phyloP scores from a whole-genome alignment of 1,139 yeast genomes.

The Magnusiomyces paraingens region DNA sequence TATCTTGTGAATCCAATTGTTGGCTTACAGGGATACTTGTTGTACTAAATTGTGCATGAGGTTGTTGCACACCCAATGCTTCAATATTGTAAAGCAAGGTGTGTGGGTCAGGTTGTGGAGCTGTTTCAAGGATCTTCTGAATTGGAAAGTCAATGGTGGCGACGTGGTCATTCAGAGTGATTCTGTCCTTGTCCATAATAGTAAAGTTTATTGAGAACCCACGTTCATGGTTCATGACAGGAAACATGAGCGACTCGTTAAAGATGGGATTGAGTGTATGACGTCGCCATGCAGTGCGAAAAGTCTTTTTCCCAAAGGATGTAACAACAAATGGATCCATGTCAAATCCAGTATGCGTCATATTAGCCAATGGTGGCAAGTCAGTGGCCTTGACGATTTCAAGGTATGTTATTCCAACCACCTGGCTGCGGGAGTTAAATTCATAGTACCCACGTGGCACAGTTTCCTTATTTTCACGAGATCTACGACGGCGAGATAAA shows the following conservation, averaged over 20 bases:
- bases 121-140: slow-evolving; percentile 40
- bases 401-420: slow-evolving; percentile 66
- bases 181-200: slow-evolving; percentile 76
- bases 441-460: slow-evolving; percentile 24
- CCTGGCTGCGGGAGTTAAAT: slow-evolving; percentile 39
- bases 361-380: slow-evolving; percentile 32
- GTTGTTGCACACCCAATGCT: slow-evolving; percentile 8
- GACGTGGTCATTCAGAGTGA: slow-evolving; percentile 77
- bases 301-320: slow-evolving; percentile 83
- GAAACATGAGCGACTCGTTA: slow-evolving; percentile 75
- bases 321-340: slow-evolving; percentile 96
- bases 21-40: too few relatives aligned
- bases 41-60: neutral
- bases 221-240: slow-evolving; percentile 59
- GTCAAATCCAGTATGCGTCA: slow-evolving; percentile 68
- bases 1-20: neutral
- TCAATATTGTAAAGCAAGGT: slow-evolving; percentile 30
- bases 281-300: slow-evolving; percentile 76
- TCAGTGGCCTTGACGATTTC: slow-evolving; percentile 67
- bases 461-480: neutral
- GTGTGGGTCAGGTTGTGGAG: slow-evolving; percentile 30
- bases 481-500: neutral
- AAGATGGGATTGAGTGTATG: slow-evolving; percentile 80
- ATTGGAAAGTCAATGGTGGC: slow-evolving; percentile 56
- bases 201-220: slow-evolving; percentile 61